Evolutionary conservation across 805 yeast species (phyloP).

Genomic region (Saccharomycopsis sp.): DNA sequence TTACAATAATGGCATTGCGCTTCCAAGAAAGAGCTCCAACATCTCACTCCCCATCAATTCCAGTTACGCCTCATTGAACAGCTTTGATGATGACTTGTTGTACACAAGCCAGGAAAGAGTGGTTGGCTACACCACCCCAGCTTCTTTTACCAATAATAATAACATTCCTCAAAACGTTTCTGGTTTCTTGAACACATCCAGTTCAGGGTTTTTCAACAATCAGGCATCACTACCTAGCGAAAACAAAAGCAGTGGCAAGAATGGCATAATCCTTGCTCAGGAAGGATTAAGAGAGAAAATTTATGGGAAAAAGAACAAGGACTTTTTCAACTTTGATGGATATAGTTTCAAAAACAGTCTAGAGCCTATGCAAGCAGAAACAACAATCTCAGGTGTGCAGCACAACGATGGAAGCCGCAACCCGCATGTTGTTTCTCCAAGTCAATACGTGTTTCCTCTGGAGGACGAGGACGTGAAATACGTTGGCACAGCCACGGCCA

Average conservation of each 20-base stretch:
- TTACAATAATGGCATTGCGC: constrained; percentile 9
- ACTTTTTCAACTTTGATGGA: background rate
- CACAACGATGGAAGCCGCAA: background rate
- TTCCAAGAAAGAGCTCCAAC: constrained; percentile 30
- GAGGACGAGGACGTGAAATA: background rate
- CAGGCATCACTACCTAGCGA: too few relatives aligned
- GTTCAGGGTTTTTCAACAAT: background rate
- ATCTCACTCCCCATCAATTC: constrained; percentile 58
- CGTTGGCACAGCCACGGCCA: too few relatives aligned
- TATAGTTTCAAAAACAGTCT: background rate
- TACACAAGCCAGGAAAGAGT: constrained; percentile 1
- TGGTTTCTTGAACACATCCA: constrained; percentile 13
- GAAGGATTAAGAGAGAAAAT: constrained; percentile 7
- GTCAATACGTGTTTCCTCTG: too few relatives aligned
- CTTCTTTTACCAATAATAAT: background rate
- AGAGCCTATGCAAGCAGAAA: background rate
- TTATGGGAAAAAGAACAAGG: constrained; percentile 17
- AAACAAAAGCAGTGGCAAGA: background rate
- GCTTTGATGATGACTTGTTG: constrained; percentile 31
- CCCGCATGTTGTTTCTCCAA: background rate
- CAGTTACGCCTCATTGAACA: constrained; percentile 70
- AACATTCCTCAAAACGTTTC: constrained; percentile 2
- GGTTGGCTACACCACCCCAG: constrained; percentile 4
- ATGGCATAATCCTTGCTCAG: background rate
- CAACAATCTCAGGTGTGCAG: background rate